Percentiles rank a stretch among this genome's conserved stretches.
Evolutionary conservation across 2,329 filamentous ascomycete species (phyloP).

Genomic region (Colletotrichum musae): DNA sequence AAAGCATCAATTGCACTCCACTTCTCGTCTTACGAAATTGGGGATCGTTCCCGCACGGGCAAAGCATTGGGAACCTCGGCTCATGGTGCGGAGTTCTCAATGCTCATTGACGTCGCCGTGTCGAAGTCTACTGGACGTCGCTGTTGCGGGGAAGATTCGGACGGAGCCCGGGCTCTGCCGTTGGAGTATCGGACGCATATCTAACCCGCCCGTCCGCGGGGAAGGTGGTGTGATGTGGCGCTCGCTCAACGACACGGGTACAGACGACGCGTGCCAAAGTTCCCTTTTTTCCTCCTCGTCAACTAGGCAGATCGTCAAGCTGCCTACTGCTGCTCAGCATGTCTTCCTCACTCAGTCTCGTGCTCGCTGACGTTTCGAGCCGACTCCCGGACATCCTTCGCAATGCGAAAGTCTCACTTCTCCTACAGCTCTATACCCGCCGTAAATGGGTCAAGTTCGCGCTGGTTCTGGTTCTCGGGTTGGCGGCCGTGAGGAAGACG

Average conservation of each 20-base stretch:
- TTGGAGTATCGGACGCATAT: not conserved
- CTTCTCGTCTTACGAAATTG: not conserved
- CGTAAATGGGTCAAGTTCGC: constrained; percentile 19
- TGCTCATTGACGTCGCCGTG: constrained; percentile 14
- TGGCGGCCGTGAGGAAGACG: constrained; percentile 10
- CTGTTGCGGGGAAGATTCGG: constrained; percentile 30
- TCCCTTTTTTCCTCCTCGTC: no score
- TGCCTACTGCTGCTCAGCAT: not conserved
- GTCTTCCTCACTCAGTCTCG: not conserved
- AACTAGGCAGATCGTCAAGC: no score
- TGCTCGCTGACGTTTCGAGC: not conserved
- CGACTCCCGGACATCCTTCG: constrained; percentile 1
- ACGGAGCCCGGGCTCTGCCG: constrained; percentile 2
- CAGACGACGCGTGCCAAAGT: no score
- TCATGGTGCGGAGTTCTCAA: constrained; percentile 19
- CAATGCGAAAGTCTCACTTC: not conserved
- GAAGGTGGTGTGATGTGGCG: not conserved
- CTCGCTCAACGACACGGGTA: no score
- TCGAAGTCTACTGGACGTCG: constrained; percentile 12
- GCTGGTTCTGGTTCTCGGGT: constrained; percentile 1
- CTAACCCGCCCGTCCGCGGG: not conserved
- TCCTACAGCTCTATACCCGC: constrained; percentile 1
- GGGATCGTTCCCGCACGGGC: not conserved
- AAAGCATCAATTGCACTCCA: no score
- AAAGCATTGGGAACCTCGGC: constrained; percentile 7